Base-by-base conservation (phyloP, 2,329 filamentous ascomycete genomes). In the Penicillium sp. region DNA sequence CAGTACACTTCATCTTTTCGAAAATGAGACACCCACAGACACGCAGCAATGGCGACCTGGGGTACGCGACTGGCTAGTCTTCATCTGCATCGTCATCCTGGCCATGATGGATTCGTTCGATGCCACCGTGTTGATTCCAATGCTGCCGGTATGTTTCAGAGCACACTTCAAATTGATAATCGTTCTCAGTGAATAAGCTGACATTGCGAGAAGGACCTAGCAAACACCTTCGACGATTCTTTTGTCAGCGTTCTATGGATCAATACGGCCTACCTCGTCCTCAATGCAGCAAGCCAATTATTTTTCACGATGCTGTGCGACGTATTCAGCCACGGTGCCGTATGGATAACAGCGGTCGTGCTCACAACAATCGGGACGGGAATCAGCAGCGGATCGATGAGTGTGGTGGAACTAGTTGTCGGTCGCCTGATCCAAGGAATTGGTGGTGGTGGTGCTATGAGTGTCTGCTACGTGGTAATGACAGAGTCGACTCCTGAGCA, bases 71-170 rank as follows among this genome's bases (percentile, higher is more conserved):
- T 75, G 68, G 63, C 60, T 75, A 15, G 66, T 78, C 21, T 68
- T 79, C 55, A 58, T 69, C 21, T 74, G 71, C 9, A 64, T 80
- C 23, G 68, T 73, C 20, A 55, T 78, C 24, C 64, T 79, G 33
- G 75, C 76, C 5, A 71, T 80, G 59, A 76, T 80, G 69, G 78
- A 80, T 33, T 73, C 75, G 3, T 72, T 81, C 32, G 77, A 81
- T 58, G 73, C 75, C 9, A 79, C 78, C 0, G 74, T 80, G 26
- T 62, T 80, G 34, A 76, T 78, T 6, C 68, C 77, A 7, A 67
- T 75, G 0, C 56, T 80, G 30, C 74, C 79, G 12, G 75, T 78
- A 64, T 43, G 68, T 63, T 39, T 39, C 27, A 33, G 34, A 45
- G 26, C 8, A 26, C 7, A 9, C 18, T 33, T n/a, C 20, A 30